A percentile compares a stretch with the other conserved stretches of the same genome.
Conservation (phyloP, 179 eudicot species). For the Silene noctiflora region DNA sequence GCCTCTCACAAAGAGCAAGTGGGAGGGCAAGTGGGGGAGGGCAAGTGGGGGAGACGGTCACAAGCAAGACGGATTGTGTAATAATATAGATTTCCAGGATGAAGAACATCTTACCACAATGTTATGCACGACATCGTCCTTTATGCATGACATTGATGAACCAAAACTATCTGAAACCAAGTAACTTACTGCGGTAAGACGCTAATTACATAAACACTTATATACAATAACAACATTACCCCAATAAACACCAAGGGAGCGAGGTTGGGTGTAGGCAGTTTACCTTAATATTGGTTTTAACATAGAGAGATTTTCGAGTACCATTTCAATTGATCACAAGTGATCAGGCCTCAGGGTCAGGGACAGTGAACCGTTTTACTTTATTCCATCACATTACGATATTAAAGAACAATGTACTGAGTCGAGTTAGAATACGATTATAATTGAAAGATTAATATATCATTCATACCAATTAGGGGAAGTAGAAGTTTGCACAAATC, state of each 20-base stretch:
- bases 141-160: conserved; percentile 70
- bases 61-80: too few species aligned
- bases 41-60: too few species aligned
- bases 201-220: background rate
- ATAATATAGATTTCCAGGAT: background rate
- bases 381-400: background rate
- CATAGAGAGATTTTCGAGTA: too few species aligned
- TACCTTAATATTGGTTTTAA: too few species aligned
- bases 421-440: background rate
- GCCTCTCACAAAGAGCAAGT: too few species aligned
- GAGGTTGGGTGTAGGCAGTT: too few species aligned
- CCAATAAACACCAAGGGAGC: too few species aligned
- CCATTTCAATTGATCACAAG: too few species aligned
- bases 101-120: conserved; percentile 48
- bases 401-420: background rate
- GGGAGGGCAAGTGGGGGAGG: too few species aligned
- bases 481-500: conserved; percentile 68
- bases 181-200: background rate
- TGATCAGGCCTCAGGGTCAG: too few species aligned
- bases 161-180: conserved; percentile 67
- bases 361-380: background rate
- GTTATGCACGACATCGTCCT: conserved; percentile 69
- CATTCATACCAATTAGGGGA: conserved; percentile 66
- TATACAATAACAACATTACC: too few species aligned
- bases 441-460: background rate